A percentile compares a stretch with the other conserved stretches of the same genome.
phyloP scores from a whole-genome alignment of 495 filamentous ascomycete genomes.

The Talaromyces borbonicus region DNA sequence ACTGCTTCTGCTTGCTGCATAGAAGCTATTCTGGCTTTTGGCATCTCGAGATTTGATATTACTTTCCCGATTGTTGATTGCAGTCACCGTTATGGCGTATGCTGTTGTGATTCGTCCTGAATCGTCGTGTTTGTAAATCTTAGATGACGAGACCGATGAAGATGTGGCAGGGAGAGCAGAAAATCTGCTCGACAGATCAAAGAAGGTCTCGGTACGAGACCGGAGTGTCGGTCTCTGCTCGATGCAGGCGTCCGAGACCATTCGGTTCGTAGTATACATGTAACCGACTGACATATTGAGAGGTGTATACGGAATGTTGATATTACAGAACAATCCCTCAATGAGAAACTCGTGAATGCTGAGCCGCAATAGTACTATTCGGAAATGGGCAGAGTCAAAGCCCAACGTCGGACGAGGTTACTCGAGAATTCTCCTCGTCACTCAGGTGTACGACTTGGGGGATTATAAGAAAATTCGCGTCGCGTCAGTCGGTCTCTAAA shows the following conservation, averaged over 20 bases:
- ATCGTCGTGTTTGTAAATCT: not conserved
- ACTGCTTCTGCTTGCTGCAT: not conserved
- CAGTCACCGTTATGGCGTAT: not conserved
- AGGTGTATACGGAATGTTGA: not conserved
- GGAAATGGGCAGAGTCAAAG: too few relatives aligned
- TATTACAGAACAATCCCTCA: conserved; percentile 1
- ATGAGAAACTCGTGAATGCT: too few relatives aligned
- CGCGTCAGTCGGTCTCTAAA: not conserved
- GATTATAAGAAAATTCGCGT: not conserved
- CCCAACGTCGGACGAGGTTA: not conserved
- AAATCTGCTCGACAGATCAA: conserved; percentile 3
- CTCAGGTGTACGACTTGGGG: not conserved
- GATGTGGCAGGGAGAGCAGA: not conserved
- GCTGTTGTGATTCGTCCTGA: not conserved
- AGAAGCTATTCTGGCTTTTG: too few relatives aligned
- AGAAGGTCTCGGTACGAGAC: not conserved
- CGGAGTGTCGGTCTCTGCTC: not conserved
- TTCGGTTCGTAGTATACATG: not conserved
- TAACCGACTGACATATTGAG: conserved; percentile 2
- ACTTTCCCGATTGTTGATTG: not conserved
- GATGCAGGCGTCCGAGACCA: not conserved
- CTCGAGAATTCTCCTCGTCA: not conserved
- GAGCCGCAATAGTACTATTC: too few relatives aligned
- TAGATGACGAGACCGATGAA: conserved; percentile 1
- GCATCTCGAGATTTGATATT: not conserved